A percentile compares a stretch with the other conserved stretches of the same genome.
These are phyloP conservation scores for Termitomyces sp. DNA, from an alignment of 768 basidiomycete genomes.

Conservation along the genomic window DNA sequence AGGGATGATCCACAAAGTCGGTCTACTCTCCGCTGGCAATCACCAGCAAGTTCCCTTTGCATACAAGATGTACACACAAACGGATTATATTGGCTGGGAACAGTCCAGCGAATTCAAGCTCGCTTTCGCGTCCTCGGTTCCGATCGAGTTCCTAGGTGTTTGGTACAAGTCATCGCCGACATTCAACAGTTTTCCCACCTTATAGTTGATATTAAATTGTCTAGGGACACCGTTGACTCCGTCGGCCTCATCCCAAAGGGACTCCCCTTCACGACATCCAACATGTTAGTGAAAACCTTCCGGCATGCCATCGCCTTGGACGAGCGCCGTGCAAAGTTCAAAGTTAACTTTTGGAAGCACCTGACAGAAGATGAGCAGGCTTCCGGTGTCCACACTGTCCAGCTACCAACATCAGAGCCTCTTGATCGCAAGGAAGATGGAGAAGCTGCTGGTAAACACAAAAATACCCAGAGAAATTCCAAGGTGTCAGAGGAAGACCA, in stretches of 20 bases:
- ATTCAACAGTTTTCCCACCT: background rate
- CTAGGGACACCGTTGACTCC: constrained; percentile 66
- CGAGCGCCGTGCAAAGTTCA: constrained; percentile 58
- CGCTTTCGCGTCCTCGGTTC: constrained; percentile 49
- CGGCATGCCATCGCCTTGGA: constrained; percentile 67
- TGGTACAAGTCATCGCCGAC: constrained; percentile 34
- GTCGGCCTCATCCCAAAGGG: constrained; percentile 52
- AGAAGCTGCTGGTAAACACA: background rate
- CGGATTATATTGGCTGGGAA: constrained; percentile 45
- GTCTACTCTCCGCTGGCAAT: constrained; percentile 43
- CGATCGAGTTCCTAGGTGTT: constrained; percentile 58
- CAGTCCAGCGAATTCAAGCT: constrained; percentile 54
- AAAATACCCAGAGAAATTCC: background rate
- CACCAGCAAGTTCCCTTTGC: constrained; percentile 60
- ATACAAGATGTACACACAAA: constrained; percentile 56
- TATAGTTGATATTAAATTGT: background rate
- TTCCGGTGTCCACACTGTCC: constrained; percentile 19
- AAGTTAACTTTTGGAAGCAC: constrained; percentile 47
- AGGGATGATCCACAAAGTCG: constrained; percentile 52
- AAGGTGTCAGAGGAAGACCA: constrained; percentile 14
- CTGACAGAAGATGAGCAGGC: constrained; percentile 24
- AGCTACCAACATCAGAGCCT: background rate
- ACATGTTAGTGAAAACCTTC: constrained; percentile 53
- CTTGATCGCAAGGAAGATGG: background rate
- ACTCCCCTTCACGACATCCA: constrained; percentile 56